phyloP scores from a whole-genome alignment of 305 asterid species.

The Solanum hybrid region DNA sequence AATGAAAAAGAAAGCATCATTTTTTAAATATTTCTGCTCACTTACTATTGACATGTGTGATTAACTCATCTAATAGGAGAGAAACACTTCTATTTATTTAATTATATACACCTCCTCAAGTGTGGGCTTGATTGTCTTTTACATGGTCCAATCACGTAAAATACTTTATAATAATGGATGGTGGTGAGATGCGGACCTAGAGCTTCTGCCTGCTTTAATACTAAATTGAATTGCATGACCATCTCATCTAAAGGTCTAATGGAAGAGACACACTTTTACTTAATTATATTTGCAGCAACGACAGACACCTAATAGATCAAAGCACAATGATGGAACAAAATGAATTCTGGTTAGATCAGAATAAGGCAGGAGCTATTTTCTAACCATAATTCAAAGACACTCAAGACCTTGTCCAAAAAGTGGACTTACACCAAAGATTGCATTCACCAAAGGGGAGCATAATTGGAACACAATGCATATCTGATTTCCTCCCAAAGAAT shows the following conservation, averaged over 20 bases:
- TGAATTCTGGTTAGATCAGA: neutral
- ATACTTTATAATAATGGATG: neutral
- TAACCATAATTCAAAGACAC: neutral
- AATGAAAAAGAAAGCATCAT: neutral
- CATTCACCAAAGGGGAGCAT: neutral
- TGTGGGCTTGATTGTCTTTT: neutral
- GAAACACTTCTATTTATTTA: neutral
- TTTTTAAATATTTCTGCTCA: neutral
- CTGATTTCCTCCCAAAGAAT: neutral
- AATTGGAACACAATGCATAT: neutral
- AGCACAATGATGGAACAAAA: neutral
- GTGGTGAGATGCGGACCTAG: neutral
- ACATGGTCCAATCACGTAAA: neutral
- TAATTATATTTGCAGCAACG: neutral
- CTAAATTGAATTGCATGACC: neutral
- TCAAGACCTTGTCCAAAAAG: neutral
- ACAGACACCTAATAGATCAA: neutral
- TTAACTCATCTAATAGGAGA: neutral
- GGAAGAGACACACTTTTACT: neutral
- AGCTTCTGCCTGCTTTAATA: neutral
- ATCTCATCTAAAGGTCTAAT: neutral
- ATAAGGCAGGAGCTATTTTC: neutral
- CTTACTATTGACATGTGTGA: neutral
- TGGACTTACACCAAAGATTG: neutral
- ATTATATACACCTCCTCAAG: neutral